phyloP scores from a whole-genome alignment of 176 grass and related monocot genomes.

The Triticum dicoccoides region DNA sequence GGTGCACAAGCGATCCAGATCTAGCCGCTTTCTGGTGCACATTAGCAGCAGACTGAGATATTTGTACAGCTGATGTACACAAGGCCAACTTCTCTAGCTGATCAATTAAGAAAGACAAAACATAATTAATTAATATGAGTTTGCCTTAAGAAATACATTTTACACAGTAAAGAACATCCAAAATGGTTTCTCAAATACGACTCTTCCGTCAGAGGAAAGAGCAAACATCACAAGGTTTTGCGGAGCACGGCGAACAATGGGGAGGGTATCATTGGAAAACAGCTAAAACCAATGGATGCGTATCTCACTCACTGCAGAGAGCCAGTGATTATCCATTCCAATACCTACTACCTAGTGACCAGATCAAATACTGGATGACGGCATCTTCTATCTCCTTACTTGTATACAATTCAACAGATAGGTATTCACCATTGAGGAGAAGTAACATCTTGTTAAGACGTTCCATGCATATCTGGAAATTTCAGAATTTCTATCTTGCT shows the following conservation, averaged over 20 bases:
- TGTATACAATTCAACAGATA: not conserved
- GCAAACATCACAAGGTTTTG: not conserved
- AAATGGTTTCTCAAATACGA: not conserved
- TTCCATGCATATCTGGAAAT: not conserved
- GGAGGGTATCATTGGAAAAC: not conserved
- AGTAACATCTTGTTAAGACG: not conserved
- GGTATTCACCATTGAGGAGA: not conserved
- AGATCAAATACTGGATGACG: not conserved
- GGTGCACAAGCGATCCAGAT: too few species aligned
- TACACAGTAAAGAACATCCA: not conserved
- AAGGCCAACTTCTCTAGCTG: not conserved
- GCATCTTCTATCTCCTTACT: not conserved
- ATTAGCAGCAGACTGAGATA: not conserved
- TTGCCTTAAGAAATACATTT: too few species aligned
- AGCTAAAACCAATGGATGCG: not conserved
- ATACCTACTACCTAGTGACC: not conserved
- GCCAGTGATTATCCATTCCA: not conserved
- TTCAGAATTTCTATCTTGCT: not conserved
- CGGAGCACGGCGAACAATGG: not conserved
- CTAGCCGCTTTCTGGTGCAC: too few species aligned
- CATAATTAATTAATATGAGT: too few species aligned
- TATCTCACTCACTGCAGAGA: not conserved
- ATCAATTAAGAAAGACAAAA: too few species aligned
- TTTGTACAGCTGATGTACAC: not conserved
- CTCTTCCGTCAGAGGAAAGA: not conserved